phyloP scores from a whole-genome alignment of 768 basidiomycete genomes.

The Boletus rufocinnamomeus region DNA sequence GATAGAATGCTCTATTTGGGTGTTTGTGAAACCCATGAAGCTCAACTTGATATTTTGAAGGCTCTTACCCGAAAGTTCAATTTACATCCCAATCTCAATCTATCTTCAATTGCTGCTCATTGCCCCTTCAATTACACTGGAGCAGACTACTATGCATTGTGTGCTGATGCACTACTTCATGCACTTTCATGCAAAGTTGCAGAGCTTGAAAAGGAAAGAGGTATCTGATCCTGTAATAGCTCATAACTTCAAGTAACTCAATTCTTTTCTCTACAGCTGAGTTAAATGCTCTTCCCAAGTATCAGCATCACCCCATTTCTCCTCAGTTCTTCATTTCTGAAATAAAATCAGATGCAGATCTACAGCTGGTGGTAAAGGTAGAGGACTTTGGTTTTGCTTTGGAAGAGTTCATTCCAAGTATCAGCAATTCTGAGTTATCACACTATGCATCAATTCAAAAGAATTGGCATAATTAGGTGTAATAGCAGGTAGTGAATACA shows the following conservation, averaged over 20 bases:
- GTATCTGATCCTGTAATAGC: conserved; percentile 34
- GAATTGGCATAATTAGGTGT: conserved; percentile 16
- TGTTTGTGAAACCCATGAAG: conserved; percentile 82
- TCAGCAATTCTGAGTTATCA: conserved; percentile 82
- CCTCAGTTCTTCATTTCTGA: conserved; percentile 90
- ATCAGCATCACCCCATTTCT: conserved; percentile 64
- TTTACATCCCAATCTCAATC: conserved; percentile 65
- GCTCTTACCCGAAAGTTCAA: conserved; percentile 94
- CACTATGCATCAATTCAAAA: conserved; percentile 68
- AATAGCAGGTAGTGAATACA: not conserved
- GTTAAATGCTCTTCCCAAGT: conserved; percentile 50
- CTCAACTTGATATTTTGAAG: conserved; percentile 82
- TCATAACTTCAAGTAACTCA: not conserved
- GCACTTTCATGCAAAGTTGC: conserved; percentile 90
- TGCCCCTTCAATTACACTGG: conserved; percentile 97
- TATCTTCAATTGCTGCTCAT: conserved; percentile 60
- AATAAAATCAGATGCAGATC: conserved; percentile 68
- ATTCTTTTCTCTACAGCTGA: conserved; percentile 6
- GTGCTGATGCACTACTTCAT: conserved; percentile 93
- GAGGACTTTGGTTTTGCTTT: conserved; percentile 81
- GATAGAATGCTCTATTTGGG: conserved; percentile 96
- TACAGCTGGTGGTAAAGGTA: conserved; percentile 70
- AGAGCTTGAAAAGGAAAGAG: conserved; percentile 73
- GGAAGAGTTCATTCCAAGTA: conserved; percentile 70
- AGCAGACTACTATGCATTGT: conserved; percentile 97